Evolutionary conservation across 2,329 filamentous ascomycete species (phyloP).

Genomic region (Metarhizium album): DNA sequence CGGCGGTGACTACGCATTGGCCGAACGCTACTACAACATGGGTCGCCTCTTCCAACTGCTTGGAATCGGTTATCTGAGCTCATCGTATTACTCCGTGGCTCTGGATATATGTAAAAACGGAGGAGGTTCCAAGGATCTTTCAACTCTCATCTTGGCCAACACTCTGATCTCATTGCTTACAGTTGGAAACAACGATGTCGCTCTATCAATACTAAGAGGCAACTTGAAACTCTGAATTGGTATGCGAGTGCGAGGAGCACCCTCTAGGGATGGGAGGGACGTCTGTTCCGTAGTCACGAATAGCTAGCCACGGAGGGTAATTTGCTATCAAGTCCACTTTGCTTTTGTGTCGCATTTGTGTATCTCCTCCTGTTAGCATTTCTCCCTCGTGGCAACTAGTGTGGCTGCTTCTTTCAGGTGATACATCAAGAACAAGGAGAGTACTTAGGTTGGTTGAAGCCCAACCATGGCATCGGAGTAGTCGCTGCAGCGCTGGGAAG

Average conservation of each 20-base stretch:
- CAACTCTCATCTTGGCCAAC: conserved; percentile 21
- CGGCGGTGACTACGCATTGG: conserved; percentile 7
- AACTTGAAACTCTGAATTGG: conserved; percentile 14
- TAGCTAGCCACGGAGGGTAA: too few species aligned
- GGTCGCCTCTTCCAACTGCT: conserved; percentile 27
- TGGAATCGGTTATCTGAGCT: conserved; percentile 42
- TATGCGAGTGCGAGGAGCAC: neutral
- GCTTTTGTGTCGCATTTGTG: too few species aligned
- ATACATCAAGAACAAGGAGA: too few species aligned
- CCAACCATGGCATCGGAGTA: too few species aligned
- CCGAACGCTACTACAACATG: conserved; percentile 28
- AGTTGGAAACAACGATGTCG: conserved; percentile 18
- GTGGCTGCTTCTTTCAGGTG: too few species aligned
- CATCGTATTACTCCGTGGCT: conserved; percentile 53
- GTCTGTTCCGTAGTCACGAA: neutral
- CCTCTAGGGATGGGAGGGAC: neutral
- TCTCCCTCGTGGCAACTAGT: too few species aligned
- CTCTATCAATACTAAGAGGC: conserved; percentile 17
- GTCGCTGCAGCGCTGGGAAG: too few species aligned
- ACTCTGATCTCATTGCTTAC: conserved; percentile 20
- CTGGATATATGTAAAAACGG: conserved; percentile 8
- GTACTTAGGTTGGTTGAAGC: too few species aligned
- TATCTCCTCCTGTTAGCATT: too few species aligned
- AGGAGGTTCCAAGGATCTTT: conserved; percentile 13
- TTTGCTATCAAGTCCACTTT: too few species aligned